These are phyloP conservation scores for Globisporangium ultimum DNA, from an alignment of 352 stramenopile genomes.

Conservation along the genomic window DNA sequence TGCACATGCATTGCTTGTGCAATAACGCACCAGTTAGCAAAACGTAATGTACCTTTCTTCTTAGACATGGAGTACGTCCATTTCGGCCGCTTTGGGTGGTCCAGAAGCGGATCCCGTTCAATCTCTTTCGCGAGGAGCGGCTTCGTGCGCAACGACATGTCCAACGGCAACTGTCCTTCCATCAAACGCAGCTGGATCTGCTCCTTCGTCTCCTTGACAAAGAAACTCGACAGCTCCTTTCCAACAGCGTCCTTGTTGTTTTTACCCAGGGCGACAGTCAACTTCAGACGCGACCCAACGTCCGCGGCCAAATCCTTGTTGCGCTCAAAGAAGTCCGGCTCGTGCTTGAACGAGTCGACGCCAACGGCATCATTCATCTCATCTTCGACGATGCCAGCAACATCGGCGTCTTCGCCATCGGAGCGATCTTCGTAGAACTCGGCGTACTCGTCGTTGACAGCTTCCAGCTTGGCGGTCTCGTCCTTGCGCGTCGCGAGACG, in stretches of 20 bases:
- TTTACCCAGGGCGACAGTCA: constrained; percentile 77
- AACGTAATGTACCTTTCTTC: constrained; percentile 35
- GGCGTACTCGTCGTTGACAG: constrained; percentile 42
- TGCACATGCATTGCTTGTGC: neutral
- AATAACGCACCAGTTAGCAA: constrained; percentile 11
- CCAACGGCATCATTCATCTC: constrained; percentile 25
- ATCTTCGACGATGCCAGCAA: constrained; percentile 12
- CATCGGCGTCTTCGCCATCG: constrained; percentile 23
- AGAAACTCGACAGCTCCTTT: constrained; percentile 84
- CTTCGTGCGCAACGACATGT: constrained; percentile 44
- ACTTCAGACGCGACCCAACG: constrained; percentile 61
- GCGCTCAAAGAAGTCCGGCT: constrained; percentile 63
- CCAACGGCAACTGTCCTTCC: constrained; percentile 71
- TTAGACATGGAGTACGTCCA: constrained; percentile 87
- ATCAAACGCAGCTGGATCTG: constrained; percentile 84
- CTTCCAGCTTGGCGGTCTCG: constrained; percentile 40
- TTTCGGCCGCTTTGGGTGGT: constrained; percentile 63
- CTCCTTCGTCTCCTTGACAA: constrained; percentile 86
- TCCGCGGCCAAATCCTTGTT: constrained; percentile 69
- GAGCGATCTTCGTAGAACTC: constrained; percentile 45
- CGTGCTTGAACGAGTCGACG: constrained; percentile 39
- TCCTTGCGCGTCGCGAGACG: constrained; percentile 61
- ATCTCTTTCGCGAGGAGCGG: constrained; percentile 62
- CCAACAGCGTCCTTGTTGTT: constrained; percentile 80
- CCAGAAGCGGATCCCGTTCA: constrained; percentile 55